phyloP scores from a whole-genome alignment of 73 alveolate species.

The Symbiodinium pilosum region DNA sequence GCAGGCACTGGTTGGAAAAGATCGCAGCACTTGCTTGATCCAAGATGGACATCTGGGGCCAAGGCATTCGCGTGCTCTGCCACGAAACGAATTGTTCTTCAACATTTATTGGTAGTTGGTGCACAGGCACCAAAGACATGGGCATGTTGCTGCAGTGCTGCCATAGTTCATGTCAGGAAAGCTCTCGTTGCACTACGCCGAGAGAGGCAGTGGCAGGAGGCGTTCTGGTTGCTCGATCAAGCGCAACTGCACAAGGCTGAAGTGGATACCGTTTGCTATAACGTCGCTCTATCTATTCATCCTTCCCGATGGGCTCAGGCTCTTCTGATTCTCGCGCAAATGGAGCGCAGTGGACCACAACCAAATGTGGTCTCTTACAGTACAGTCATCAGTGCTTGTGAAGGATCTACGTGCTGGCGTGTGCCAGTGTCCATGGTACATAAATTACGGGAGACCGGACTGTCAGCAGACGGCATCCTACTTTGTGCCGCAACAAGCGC shows the following conservation, averaged over 20 bases:
- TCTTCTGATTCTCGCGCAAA: neutral
- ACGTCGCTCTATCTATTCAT: neutral
- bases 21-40: neutral
- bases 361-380: neutral
- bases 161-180: neutral
- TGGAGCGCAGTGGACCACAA: neutral
- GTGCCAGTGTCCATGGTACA: neutral
- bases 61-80: neutral
- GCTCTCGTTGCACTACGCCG: neutral
- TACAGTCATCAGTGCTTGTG: neutral
- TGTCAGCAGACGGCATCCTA: neutral
- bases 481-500: conserved; percentile 16
- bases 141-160: too few relatives aligned
- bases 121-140: too few relatives aligned
- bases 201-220: neutral
- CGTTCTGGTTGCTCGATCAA: neutral
- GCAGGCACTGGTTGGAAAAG: too few relatives aligned
- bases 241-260: neutral
- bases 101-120: too few relatives aligned
- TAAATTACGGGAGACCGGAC: neutral
- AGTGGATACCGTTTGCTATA: neutral
- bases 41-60: neutral
- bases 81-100: neutral
- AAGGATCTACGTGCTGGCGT: neutral
- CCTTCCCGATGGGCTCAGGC: neutral